Evolutionary conservation across 148 eudicot genomes (phyloP).

Genomic region (Silene conica): DNA sequence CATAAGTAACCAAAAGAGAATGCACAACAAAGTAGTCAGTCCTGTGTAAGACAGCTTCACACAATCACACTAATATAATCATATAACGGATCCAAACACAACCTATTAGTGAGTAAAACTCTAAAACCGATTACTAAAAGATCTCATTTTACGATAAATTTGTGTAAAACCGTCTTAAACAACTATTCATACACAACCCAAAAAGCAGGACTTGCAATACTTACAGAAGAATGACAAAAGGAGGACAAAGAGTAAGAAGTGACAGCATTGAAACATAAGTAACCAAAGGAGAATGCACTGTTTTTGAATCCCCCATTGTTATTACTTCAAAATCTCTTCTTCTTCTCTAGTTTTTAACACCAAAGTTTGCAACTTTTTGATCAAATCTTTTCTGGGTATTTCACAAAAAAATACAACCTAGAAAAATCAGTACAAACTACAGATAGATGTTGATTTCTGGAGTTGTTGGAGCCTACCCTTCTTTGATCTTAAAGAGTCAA

Average conservation of each 20-base stretch:
- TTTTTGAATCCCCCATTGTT: slow-evolving; percentile 48
- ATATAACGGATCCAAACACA: too few relatives aligned
- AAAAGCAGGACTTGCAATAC: slow-evolving; percentile 8
- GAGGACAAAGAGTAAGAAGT: slow-evolving; percentile 82
- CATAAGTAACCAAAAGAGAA: slow-evolving; percentile 67
- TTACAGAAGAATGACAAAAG: slow-evolving; percentile 88
- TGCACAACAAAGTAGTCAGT: slow-evolving; percentile 19
- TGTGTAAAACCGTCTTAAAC: too few relatives aligned
- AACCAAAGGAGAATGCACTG: slow-evolving; percentile 73
- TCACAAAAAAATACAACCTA: background rate
- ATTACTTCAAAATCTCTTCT: background rate
- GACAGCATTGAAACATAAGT: slow-evolving; percentile 86
- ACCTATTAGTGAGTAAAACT: too few relatives aligned
- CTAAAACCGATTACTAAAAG: too few relatives aligned
- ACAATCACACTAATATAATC: too few relatives aligned
- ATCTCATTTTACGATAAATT: too few relatives aligned
- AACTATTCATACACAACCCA: too few relatives aligned
- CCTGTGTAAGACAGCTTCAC: too few relatives aligned
- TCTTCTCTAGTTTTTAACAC: background rate
- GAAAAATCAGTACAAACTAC: background rate
- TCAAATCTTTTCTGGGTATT: background rate
- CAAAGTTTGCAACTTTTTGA: background rate
- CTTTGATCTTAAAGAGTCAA: too few relatives aligned
- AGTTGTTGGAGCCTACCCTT: background rate
- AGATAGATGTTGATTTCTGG: background rate